Conservation (phyloP, 2,329 filamentous ascomycete species). For the Xylariaceae sp. region DNA sequence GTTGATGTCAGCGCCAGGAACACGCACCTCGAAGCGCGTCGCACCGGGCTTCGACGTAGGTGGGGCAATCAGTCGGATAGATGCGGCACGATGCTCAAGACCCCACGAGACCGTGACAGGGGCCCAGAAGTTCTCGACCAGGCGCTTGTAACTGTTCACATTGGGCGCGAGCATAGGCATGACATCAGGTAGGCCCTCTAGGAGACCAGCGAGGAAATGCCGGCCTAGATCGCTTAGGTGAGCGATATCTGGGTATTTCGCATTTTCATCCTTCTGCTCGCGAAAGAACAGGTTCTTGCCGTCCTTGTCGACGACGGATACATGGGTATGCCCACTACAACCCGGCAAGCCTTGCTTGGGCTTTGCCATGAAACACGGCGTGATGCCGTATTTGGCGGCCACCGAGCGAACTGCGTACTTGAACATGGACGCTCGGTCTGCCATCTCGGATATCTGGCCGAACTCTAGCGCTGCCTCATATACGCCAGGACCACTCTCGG, state of each 20-base stretch:
- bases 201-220: conserved; percentile 86
- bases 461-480: conserved; percentile 95
- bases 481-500: conserved; percentile 78
- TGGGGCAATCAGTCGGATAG: conserved; percentile 82
- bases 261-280: conserved; percentile 64
- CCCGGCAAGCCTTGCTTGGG: conserved; percentile 85
- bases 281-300: conserved; percentile 83
- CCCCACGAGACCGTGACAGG: conserved; percentile 98
- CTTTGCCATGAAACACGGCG: conserved; percentile 98
- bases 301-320: conserved; percentile 77
- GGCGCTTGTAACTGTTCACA: conserved; percentile 94
- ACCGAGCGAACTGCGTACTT: conserved; percentile 92
- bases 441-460: conserved; percentile 82
- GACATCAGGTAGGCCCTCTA: conserved; percentile 85
- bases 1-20: conserved; percentile 92
- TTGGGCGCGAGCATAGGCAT: conserved; percentile 96
- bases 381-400: conserved; percentile 82
- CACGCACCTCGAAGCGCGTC: conserved; percentile 88
- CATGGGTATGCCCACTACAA: conserved; percentile 93
- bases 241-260: conserved; percentile 70
- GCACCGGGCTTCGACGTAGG: conserved; percentile 80
- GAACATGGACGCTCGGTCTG: conserved; percentile 87
- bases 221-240: conserved; percentile 83
- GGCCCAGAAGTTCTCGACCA: conserved; percentile 99
- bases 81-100: conserved; percentile 88